Evolutionary conservation across 1,139 yeast genomes (phyloP), one percentile per base, ranked within the genome.

Genomic region (Debaryomyces subglobosus): DNA sequence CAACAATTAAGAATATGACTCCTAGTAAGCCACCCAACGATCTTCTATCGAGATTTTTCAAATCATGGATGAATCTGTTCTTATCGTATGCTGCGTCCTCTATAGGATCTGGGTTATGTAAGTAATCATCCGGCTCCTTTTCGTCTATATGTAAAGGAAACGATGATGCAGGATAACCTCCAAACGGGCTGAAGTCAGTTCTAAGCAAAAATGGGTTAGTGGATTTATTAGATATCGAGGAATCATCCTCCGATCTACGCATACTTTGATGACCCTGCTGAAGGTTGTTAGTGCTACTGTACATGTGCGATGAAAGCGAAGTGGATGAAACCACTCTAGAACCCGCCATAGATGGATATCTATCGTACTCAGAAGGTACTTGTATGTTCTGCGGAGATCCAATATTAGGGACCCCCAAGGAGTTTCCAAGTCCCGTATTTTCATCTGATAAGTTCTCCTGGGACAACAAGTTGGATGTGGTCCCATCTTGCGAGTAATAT

Each of bases 101-200:
- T 34, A 90, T 86, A 8, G 96, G 96, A 64, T 91, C 96, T 0
- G 97, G 97, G 65, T 91, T 91, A 67, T 91, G 97, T 54, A 91
- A 65, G 61, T 89, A 90, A 64, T 91, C 97, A 69, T 91, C 97
- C 2, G 89, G 86, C 67, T 91, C 97, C 67, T 88, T 88, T 60
- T 91, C 97, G 50, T 90, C 96, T 54, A 91, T 82, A 57, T 82
- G 85, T 47, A 91, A 71, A 0, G 97, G 97, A 71, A 91, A 91
- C 1, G 90, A 82, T 5, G 89, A 77, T 4, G 96, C 94, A 1
- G 97, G 97, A 65, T 89, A 91, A 9, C 97, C 97, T 47, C 97
- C 97, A 72, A 91, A 91, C 2, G 97, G 97, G 45, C 91, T 84
- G 57, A 84, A 75, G 49, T 72, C 77, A 3, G 68, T 55, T 29